Base-by-base conservation (phyloP, 106 monocot species). In the Vanilla planifolia region DNA sequence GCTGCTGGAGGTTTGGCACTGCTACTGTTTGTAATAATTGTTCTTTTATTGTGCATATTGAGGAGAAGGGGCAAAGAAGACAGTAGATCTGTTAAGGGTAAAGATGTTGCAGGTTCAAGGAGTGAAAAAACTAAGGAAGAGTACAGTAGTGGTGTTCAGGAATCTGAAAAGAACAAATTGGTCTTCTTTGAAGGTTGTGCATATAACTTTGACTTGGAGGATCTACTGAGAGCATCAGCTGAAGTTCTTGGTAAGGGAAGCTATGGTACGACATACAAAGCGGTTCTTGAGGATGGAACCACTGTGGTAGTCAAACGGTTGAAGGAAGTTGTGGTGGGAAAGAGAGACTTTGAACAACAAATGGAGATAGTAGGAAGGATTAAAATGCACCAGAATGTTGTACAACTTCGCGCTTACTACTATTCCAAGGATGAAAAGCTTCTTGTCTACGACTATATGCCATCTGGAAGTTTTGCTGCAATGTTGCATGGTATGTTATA, bases 381-480 rank as follows among this genome's bases (percentile, higher is more conserved):
- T n/a, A n/a, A n/a, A 16, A 72, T 67, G 28, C 80, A 85, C 34
- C 73, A 81, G 45, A 85, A 85, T 58, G 77, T 89, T 52, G 85
- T 62, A 4, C 81, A 78, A 40, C 65, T 82, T 36, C 60, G 79
- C 39, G 90, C 85, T 3, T 89, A 89, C 41, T 89, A 81, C 81
- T 89, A 75, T 59, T 89, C 89, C 70, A 89, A 89, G 73, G 89
- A 89, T 52, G 89, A 89, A 70, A 89, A 89, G 73, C 78, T 89
- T 28, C 64, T 85, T 6, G 85, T 89, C 0, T 78, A 73, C 59
- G 89, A 89, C 48, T 78, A 72, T 45, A 78, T 60, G 43, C 43
- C 34, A 43, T 41, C 59, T 23, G 89, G 89, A 43, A 89, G 85
- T 10, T 70, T 89, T 4, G 73, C 68, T 32, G 61, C 65, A 9